phyloP scores from a whole-genome alignment of 305 asterid species.

The Plantago lanceolata region DNA sequence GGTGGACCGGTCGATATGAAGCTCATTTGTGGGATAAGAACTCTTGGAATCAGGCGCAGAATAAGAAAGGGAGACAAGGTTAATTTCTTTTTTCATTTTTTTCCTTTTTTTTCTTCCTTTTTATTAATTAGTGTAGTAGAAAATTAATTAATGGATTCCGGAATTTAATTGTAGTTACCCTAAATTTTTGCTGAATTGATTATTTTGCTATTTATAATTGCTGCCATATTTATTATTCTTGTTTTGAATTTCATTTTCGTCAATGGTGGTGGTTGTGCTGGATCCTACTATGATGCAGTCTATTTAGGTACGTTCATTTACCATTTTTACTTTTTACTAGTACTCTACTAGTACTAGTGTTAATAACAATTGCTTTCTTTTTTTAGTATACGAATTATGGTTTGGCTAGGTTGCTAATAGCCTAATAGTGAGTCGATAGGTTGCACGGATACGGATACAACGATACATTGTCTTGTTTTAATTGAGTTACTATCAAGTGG shows the following conservation, averaged over 20 bases:
- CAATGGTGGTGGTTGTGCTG: conserved; percentile 41
- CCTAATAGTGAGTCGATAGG: neutral
- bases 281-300: conserved; percentile 61
- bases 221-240: too few relatives aligned
- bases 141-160: too few relatives aligned
- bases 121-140: neutral
- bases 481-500: neutral
- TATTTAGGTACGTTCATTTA: conserved; percentile 60
- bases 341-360: too few relatives aligned
- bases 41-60: conserved; percentile 90
- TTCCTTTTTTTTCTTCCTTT: neutral
- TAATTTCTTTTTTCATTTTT: neutral
- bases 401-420: neutral
- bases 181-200: neutral
- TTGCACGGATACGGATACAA: too few relatives aligned
- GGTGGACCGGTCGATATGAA: conserved; percentile 95
- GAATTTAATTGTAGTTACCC: neutral
- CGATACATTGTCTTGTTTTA: neutral
- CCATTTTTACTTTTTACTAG: too few relatives aligned
- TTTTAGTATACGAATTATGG: neutral
- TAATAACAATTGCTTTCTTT: too few relatives aligned
- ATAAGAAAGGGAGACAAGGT: conserved; percentile 98
- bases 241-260: conserved; percentile 24
- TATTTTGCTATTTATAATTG: neutral
- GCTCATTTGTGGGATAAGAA: conserved; percentile 98